Conservation (phyloP, 106 monocot genomes). For the Alisma plantagoaquatica region DNA sequence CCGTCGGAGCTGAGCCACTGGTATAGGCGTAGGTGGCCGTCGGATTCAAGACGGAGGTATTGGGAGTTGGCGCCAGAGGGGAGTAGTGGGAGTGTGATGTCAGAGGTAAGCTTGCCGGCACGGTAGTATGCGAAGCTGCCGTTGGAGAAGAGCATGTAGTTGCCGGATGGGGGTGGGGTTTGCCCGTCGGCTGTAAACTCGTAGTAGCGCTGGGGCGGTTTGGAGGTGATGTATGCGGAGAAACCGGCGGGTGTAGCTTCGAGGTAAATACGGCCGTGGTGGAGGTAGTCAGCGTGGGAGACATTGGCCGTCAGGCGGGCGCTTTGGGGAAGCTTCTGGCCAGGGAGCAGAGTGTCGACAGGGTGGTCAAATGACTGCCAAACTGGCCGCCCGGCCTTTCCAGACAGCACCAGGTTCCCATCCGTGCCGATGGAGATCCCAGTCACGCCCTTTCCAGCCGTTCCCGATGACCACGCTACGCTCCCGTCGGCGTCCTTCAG, state of each 20-base stretch:
- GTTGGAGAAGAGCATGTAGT: constrained; percentile 1
- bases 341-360: constrained; percentile 33
- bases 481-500: constrained; percentile 28
- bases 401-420: constrained; percentile 43
- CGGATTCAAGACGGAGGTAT: constrained; percentile 35
- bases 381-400: not conserved
- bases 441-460: constrained; percentile 21
- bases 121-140: not conserved
- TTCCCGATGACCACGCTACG: constrained; percentile 40
- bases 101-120: not conserved
- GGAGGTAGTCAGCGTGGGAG: not conserved
- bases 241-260: not conserved
- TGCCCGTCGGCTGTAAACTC: not conserved
- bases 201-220: not conserved
- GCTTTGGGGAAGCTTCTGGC: constrained; percentile 16
- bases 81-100: not conserved
- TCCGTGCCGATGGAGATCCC: constrained; percentile 23
- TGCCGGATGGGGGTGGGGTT: no score
- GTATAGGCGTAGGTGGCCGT: constrained; percentile 38
- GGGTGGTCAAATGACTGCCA: constrained; percentile 58
- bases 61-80: constrained; percentile 22
- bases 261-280: constrained; percentile 2
- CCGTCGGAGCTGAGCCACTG: constrained; percentile 22
- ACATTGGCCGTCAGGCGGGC: not conserved
- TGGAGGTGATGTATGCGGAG: not conserved